Percentiles rank a stretch among this genome's conserved stretches.
These are phyloP conservation scores for Salinomyces thailandicus DNA, from an alignment of 2,329 filamentous ascomycete species.

Conservation along the genomic window DNA sequence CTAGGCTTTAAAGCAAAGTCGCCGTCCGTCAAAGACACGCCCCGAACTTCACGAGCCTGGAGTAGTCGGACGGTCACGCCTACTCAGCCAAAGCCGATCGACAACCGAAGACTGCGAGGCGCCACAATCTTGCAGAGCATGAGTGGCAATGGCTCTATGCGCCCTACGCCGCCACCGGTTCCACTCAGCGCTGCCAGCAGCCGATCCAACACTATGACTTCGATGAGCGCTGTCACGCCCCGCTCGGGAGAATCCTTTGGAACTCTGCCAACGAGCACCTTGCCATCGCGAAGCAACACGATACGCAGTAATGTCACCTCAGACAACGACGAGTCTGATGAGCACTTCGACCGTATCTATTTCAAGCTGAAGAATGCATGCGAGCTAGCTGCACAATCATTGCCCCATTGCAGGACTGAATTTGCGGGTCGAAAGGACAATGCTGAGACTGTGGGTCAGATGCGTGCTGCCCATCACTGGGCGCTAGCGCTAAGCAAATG, in stretches of 20 bases:
- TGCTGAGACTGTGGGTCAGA: conserved; percentile 42
- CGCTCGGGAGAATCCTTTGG: conserved; percentile 73
- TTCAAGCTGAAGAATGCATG: conserved; percentile 62
- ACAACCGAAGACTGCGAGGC: conserved; percentile 38
- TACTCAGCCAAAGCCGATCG: conserved; percentile 36
- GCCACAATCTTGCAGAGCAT: conserved; percentile 42
- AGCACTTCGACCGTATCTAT: conserved; percentile 77
- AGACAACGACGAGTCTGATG: conserved; percentile 57
- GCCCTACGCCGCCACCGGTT: conserved; percentile 31
- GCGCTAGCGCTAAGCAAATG: conserved; percentile 62
- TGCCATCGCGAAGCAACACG: conserved; percentile 35
- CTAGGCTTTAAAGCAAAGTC: conserved; percentile 35
- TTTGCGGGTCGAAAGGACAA: conserved; percentile 54
- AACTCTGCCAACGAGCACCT: conserved; percentile 36
- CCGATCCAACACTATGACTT: conserved; percentile 43
- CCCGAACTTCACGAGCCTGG: conserved; percentile 22
- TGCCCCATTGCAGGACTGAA: conserved; percentile 60
- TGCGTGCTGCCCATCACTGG: conserved; percentile 48
- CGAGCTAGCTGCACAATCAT: conserved; percentile 58
- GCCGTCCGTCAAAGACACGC: conserved; percentile 12
- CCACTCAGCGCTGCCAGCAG: conserved; percentile 39
- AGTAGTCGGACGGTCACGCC: conserved; percentile 32
- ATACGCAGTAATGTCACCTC: conserved; percentile 39
- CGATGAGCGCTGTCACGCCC: conserved; percentile 48
- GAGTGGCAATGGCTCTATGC: conserved; percentile 22